These are phyloP conservation scores for Pythium phragmiticola DNA, from an alignment of 352 stramenopile genomes.

Conservation along the genomic window DNA sequence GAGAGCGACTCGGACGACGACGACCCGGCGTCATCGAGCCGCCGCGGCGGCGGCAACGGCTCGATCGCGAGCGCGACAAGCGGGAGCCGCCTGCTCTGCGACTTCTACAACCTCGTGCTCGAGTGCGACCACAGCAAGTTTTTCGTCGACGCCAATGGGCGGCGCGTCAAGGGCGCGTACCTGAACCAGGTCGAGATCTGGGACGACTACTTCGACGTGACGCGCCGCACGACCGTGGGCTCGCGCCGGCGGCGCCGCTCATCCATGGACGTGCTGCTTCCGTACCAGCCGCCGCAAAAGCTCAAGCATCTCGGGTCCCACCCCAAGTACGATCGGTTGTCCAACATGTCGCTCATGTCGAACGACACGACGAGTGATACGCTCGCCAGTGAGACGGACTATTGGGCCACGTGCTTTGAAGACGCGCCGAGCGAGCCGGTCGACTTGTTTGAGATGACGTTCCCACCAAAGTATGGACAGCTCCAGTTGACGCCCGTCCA, in stretches of 20 bases:
- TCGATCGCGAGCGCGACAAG: conserved; percentile 49
- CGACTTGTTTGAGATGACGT: conserved; percentile 19
- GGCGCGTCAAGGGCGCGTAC: conserved; percentile 53
- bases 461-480: conserved; percentile 7
- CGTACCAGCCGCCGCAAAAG: conserved; percentile 23
- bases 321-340: conserved; percentile 23
- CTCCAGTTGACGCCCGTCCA: background rate
- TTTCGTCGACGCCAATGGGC: conserved; percentile 55
- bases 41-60: background rate
- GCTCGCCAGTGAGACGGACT: conserved; percentile 20
- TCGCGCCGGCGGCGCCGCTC: conserved; percentile 22
- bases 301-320: conserved; percentile 19
- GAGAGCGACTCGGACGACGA: conserved; percentile 25
- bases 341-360: conserved; percentile 30
- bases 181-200: conserved; percentile 48
- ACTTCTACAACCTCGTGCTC: conserved; percentile 80
- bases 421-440: conserved; percentile 10
- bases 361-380: conserved; percentile 25
- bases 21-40: background rate
- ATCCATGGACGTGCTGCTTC: conserved; percentile 19
- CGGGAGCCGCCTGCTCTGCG: conserved; percentile 71
- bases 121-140: conserved; percentile 68
- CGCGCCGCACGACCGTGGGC: conserved; percentile 17
- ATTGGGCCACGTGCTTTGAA: conserved; percentile 20
- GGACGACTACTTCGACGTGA: conserved; percentile 56